Base-by-base conservation (phyloP, 2,329 filamentous ascomycete genomes). In the Claviceps capensis region DNA sequence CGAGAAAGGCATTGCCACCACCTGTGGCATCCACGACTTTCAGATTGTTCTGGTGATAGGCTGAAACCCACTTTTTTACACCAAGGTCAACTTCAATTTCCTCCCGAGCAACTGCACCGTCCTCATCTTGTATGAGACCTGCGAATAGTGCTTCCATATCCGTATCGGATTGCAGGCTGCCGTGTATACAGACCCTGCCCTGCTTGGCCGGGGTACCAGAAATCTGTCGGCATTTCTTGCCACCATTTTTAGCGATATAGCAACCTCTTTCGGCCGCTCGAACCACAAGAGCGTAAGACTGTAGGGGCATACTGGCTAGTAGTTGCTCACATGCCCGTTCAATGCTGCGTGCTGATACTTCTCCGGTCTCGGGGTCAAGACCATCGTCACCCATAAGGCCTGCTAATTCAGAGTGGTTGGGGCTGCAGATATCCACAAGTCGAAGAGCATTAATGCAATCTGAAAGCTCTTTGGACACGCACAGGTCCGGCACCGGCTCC, bases 401-500 rank as follows among this genome's bases (percentile, higher is more conserved):
- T 5, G 84, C 87, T n/a, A 98, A 76, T 65, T 98, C 93, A 23
- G 83, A 72, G 63, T 95, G 88, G 63, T 98, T 98, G 1, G 93
- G 93, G 57, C 77, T 81, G 65, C 79, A 81, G 52, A 84, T 69
- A 58, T 84, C 80, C 52, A 84, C 71, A 16, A 81, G 66, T 0
- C 78, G 77, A 13, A 83, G 69, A 11, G 76, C 76, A 57, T 83
- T 82, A 48, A 79, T 83, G 63, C 76, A 80, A 61, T 82, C 81
- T 11, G 83, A 71, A 30, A 83, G 69, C 63, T 84, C 76, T 43
- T 82, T 79, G 0, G 88, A 82, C 0, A 78, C 83, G 65, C 90
- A 96, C 1, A 88, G 76, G 66, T 96, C 88, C 1, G 93, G 93
- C 1, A 96, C 86, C 1, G 93, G 93, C 65, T 98, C 93, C 91